Evolutionary conservation across 225 moss, liverwort and hornwort genomes (phyloP), one percentile per base, ranked within the genome.

Genomic region (Takakia lepidozioides): DNA sequence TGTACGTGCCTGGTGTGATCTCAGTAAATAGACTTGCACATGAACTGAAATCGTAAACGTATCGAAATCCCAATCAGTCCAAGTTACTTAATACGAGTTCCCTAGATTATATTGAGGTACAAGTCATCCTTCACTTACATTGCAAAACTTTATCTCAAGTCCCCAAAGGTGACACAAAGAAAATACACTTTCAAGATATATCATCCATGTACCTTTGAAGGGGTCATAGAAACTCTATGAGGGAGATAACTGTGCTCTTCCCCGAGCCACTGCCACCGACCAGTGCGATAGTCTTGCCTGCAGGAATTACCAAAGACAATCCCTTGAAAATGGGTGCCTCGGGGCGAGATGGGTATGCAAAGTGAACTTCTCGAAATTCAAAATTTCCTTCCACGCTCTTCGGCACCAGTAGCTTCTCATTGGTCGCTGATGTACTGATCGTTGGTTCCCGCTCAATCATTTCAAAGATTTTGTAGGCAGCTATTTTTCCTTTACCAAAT

Each of bases 181-280:
- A n/a, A n/a, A n/a, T n/a, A n/a, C n/a, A n/a, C n/a, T n/a, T n/a
- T n/a, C n/a, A n/a, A n/a, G n/a, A n/a, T n/a, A n/a, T n/a, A n/a
- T n/a, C n/a, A n/a, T n/a, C n/a, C n/a, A n/a, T n/a, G n/a, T n/a
- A n/a, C n/a, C n/a, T n/a, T n/a, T n/a, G n/a, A n/a, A n/a, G n/a
- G n/a, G n/a, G n/a, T n/a, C n/a, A n/a, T n/a, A n/a, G n/a, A n/a
- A n/a, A n/a, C 70, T 95, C 90, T 57, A 95, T 76, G 14, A 95
- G 75, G 49, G 76, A 75, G 37, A 90, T 80, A 19, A 95, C 90
- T 16, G 95, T 95, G 35, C 87, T 87, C 55, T 95, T 95, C 17
- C 95, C 95, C 57, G 77, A 73, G 32, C 95, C 95, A 52, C 87
- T 90, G 62, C 86, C 95, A 22, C 95, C 95, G 17, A 90, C 95